Evolutionary conservation across 2,329 filamentous ascomycete species (phyloP), one percentile per base, ranked within the genome.

Genomic region (Chaetothyriales sp.): DNA sequence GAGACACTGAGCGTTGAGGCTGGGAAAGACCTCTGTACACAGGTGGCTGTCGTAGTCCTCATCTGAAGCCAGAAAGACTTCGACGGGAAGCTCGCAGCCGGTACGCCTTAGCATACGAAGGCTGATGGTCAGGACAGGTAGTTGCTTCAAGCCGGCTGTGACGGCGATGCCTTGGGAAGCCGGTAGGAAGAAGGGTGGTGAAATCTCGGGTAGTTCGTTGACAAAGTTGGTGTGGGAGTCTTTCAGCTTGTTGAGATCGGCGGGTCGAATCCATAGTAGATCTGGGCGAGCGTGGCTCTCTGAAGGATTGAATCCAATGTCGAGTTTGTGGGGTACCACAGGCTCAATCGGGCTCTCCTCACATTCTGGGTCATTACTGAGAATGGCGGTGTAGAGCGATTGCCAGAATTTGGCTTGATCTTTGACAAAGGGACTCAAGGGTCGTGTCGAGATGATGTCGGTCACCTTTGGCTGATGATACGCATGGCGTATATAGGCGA

Each of bases 41-140:
- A 65, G 55, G 2, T 58, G 48, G 7, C 54, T 48, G 46, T 64
- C 61, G 49, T 65, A 61, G 40, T 64, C 60, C 0, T 47, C 43
- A 19, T 58, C 48, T 9, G 56, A 51, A 15, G 57, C 52, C 5
- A 67, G 50, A 40, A 65, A 67, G 18, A 74, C 67, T 56, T 75
- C 71, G 49, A 74, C 66, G 0, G 72, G 72, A 8, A 74, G 57
- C 4, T 58, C 61, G 13, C 67, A 71, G 9, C 70, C 70, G 6
- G 68, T 68, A 18, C 65, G 61, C 6, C 72, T 66, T 25, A 74
- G 64, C 69, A 74, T 72, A 5, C 67, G 67, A 10, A 74, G 61
- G 1, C 69, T 71, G 5, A 72, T 68, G 6, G 70, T 64, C 44
- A 73, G 62, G 1, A 70, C 67, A 1, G 70, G 70, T 8, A 72